phyloP scores from a whole-genome alignment of 768 basidiomycete genomes.

The Russula abietina region DNA sequence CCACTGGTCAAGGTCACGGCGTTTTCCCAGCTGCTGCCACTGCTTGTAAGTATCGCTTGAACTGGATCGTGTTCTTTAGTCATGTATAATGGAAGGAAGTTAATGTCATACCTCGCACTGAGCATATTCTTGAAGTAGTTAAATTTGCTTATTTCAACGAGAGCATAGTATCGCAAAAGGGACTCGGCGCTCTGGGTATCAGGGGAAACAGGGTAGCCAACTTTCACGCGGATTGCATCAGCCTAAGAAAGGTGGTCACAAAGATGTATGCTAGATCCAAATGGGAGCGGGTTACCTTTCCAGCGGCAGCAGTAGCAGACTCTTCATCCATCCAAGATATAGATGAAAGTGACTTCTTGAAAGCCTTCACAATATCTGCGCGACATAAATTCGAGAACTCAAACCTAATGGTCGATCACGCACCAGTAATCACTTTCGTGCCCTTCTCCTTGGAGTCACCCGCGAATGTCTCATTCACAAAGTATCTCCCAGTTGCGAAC shows the following conservation, averaged over 20 bases:
- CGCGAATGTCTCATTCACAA: conserved; percentile 77
- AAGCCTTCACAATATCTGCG: conserved; percentile 71
- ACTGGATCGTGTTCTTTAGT: conserved; percentile 33
- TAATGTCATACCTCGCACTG: conserved; percentile 44
- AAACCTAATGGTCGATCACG: conserved; percentile 8
- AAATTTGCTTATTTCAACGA: conserved; percentile 55
- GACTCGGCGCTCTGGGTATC: conserved; percentile 67
- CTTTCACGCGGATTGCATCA: conserved; percentile 78
- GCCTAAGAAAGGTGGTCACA: conserved; percentile 41
- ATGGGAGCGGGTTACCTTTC: conserved; percentile 51
- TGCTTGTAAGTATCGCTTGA: conserved; percentile 54
- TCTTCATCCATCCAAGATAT: conserved; percentile 90
- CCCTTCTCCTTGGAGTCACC: conserved; percentile 75
- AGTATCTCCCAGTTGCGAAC: conserved; percentile 86
- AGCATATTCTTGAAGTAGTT: conserved; percentile 85
- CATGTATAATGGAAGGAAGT: conserved; percentile 12
- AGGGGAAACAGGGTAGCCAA: conserved; percentile 88
- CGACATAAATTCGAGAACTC: background rate
- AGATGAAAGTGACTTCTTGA: conserved; percentile 65
- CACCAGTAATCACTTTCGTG: conserved; percentile 76
- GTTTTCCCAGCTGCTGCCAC: conserved; percentile 71
- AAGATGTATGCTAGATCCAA: conserved; percentile 3
- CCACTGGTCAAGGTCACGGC: conserved; percentile 69
- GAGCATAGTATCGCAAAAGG: conserved; percentile 66
- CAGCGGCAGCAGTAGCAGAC: conserved; percentile 73